Evolutionary conservation across 2,329 filamentous ascomycete species (phyloP).

Genomic region (Amauroascus niger): DNA sequence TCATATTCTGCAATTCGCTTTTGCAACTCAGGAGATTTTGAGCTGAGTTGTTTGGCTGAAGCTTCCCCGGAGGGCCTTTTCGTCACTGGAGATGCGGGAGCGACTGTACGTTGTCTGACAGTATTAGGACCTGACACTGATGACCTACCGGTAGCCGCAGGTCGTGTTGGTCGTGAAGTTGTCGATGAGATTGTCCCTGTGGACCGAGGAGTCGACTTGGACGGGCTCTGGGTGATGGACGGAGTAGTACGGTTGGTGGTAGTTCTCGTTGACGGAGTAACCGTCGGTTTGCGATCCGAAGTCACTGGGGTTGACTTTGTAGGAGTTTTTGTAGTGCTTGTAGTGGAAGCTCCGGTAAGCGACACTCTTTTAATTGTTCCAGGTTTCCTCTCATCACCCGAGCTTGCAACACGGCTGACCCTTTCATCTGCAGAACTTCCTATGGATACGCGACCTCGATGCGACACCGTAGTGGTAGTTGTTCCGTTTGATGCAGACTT

Average conservation of each 20-base stretch:
- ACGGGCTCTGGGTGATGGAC: conserved; percentile 28
- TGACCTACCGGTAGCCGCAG: conserved; percentile 9
- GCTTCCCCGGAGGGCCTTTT: conserved; percentile 10
- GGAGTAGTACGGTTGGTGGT: conserved; percentile 22
- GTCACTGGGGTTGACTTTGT: conserved; percentile 27
- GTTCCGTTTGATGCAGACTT: conserved; percentile 27
- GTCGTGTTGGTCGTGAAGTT: conserved; percentile 13
- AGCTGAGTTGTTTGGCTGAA: conserved; percentile 11
- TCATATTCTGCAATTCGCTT: conserved; percentile 25
- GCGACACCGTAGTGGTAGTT: conserved; percentile 30
- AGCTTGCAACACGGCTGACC: conserved; percentile 33
- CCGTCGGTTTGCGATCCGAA: conserved; percentile 32
- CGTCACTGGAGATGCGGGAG: conserved; percentile 9
- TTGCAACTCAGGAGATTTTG: conserved; percentile 23
- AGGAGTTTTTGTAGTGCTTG: conserved; percentile 29
- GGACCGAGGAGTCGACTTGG: conserved; percentile 23
- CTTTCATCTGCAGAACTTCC: conserved; percentile 39
- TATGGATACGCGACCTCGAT: conserved; percentile 35
- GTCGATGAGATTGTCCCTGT: conserved; percentile 20
- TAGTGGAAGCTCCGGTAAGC: conserved; percentile 31
- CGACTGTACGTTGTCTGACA: conserved; percentile 7
- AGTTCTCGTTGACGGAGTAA: conserved; percentile 27
- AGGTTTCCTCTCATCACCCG: conserved; percentile 35
- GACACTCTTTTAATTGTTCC: conserved; percentile 40
- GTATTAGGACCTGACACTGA: conserved; percentile 10